Base-by-base conservation (phyloP, 2,329 filamentous ascomycete genomes). In the Volutella citrinella region DNA sequence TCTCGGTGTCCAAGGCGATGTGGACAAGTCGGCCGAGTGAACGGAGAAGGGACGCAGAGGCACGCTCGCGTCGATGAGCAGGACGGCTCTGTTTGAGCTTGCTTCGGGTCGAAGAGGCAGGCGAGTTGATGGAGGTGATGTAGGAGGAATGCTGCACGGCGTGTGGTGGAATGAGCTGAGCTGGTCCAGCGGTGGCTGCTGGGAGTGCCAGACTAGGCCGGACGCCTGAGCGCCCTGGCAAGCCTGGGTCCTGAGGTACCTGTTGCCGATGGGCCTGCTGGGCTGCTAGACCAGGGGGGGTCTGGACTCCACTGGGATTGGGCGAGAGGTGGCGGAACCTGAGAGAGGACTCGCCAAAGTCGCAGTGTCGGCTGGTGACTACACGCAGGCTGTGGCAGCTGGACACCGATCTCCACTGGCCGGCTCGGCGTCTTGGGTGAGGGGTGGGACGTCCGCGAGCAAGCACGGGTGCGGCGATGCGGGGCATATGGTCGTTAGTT, bases 91-190 rank as follows among this genome's bases (percentile, higher is more conserved):
- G n/a, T n/a, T n/a, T n/a, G n/a, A n/a, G n/a, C n/a, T n/a, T n/a
- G n/a, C n/a, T n/a, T n/a, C n/a, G n/a, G n/a, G n/a, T n/a, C n/a
- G n/a, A n/a, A n/a, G n/a, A n/a, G n/a, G n/a, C n/a, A n/a, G n/a
- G n/a, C n/a, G n/a, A 37, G 37, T 38, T 32, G 37, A 42, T 43
- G 36, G 51, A 57, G 45, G 42, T 52, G 49, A 52, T 52, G 49
- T 36, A 17, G 46, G 49, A 46, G 38, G 48, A 52, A 46, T 49
- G 52, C 52, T 52, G 49, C 38, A 48, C 38, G 42, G 49, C 27
- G 46, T 48, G 32, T 42, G 38, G 46, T 48, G 48, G 48, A 52
- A 53, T 51, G 49, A 48, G 41, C 45, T 51, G 49, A 45, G 45
- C 43, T 49, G 42, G 35, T 27, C 37, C 44, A 38, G 28, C 18